Conservation (phyloP, 352 stramenopile genomes). For the Pythium angustatum region DNA sequence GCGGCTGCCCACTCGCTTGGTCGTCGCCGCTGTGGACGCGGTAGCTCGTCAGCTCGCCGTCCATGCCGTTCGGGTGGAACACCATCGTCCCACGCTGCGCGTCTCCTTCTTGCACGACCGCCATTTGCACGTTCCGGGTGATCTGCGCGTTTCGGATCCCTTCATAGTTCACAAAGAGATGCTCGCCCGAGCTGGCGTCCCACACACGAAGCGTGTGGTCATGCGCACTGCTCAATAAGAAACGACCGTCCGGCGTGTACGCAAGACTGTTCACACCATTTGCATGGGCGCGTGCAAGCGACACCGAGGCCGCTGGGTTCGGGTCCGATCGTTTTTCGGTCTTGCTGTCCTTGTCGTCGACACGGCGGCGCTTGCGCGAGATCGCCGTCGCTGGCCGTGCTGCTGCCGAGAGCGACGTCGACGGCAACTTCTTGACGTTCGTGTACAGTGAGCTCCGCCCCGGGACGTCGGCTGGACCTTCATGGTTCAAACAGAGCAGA, state of each 20-base stretch:
- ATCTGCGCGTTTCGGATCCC: conserved; percentile 34
- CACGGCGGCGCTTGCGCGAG: conserved; percentile 24
- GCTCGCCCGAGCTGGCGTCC: conserved; percentile 52
- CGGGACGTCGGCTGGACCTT: conserved; percentile 52
- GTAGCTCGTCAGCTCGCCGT: conserved; percentile 53
- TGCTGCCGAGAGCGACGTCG: conserved; percentile 35
- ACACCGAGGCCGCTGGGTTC: conserved; percentile 51
- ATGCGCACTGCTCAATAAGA: conserved; percentile 58
- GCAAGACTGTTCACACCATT: conserved; percentile 56
- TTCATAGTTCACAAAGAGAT: conserved; percentile 77
- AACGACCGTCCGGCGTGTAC: conserved; percentile 67
- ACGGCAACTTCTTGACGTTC: conserved; percentile 42
- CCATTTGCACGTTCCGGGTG: conserved; percentile 53
- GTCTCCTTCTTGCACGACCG: conserved; percentile 55
- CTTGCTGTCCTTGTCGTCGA: conserved; percentile 13
- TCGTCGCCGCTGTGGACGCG: conserved; percentile 52
- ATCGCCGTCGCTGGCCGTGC: background rate
- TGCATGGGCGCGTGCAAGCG: conserved; percentile 49
- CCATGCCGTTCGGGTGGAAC: conserved; percentile 59
- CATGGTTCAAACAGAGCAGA: conserved; percentile 76
- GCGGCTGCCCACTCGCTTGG: conserved; percentile 4
- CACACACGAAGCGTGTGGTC: conserved; percentile 71
- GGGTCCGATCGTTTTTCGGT: conserved; percentile 50
- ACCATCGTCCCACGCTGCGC: conserved; percentile 52
- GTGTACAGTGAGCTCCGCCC: conserved; percentile 55